Base-by-base conservation (phyloP, 225 moss, liverwort and hornwort species). In the Pleurozium schreberi region DNA sequence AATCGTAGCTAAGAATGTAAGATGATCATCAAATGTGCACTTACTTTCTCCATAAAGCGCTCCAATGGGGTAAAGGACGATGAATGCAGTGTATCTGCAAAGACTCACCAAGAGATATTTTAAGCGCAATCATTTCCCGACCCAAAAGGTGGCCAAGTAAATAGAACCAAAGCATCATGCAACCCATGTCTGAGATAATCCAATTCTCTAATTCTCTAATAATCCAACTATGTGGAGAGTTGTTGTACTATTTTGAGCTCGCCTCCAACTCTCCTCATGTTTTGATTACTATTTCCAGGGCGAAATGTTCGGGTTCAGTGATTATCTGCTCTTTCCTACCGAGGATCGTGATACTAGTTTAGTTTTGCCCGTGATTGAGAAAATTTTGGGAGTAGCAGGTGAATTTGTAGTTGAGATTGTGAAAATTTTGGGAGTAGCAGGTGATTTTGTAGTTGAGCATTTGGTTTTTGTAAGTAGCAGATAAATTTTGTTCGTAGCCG, bases 11-110 rank as follows among this genome's bases (percentile, higher is more conserved):
- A 88, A 65, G 66, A 78, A 63, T 66, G 63, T 62, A 81, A 62
- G 58, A 71, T 21, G 38, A 67, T 75, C 34, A 74, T 76, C 73
- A 90, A 68, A 63, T 75, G 60, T 59, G 90, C 66, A 90, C 95
- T 91, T 93, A 96, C 95, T 96, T 91, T 97, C 97, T 85, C 97
- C 95, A 88, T 93, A 96, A 69, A 97, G 94, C 49, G 94, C 94
- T 83, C 97, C 97, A 86, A 94, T 90, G 75, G 96, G 97, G 87
- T 97, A 97, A 33, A 97, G 91, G 38, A 92, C 87, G 61, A 97
- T 97, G 88, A 97, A 97, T 28, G 92, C 82, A 42, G 96, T 95
- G 90, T 97, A 97, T 85, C 97, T 97, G 95, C 80, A 65, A 71
- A 86, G 45, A 70, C 47, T 55, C 67, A 81, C 73, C 69, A 43